Percentiles rank a stretch among this genome's conserved stretches.
Evolutionary conservation across 371 early-diverging fungal species (phyloP).

Genomic region (Mortierella sp.): DNA sequence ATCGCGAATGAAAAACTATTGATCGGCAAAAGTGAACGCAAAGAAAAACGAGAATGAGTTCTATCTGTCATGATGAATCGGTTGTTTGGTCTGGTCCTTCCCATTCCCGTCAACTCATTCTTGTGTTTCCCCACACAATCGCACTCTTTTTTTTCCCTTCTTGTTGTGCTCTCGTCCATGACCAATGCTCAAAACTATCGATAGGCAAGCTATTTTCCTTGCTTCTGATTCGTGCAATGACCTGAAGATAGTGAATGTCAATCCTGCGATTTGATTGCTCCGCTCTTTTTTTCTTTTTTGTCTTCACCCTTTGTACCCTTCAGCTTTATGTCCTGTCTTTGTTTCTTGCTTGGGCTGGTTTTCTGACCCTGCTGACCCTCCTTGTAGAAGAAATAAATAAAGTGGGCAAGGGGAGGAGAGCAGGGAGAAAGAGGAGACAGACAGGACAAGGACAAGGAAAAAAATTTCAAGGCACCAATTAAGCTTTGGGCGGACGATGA

Average conservation of each 20-base stretch:
- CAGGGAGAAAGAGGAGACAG: not conserved
- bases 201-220: not conserved
- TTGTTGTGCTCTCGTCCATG: slow-evolving; percentile 2
- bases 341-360: not conserved
- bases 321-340: not conserved
- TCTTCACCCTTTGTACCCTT: not conserved
- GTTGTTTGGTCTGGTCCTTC: not conserved
- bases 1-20: slow-evolving; percentile 90
- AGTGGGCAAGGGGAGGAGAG: not conserved
- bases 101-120: not conserved
- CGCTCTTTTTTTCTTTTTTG: not conserved
- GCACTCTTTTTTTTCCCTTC: not conserved
- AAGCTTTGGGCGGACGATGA: slow-evolving; percentile 8
- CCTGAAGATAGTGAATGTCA: not conserved
- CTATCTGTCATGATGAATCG: not conserved
- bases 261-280: slow-evolving; percentile 4
- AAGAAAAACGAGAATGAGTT: not conserved
- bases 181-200: not conserved
- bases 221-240: slow-evolving; percentile 1
- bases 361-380: slow-evolving; percentile 7
- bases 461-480: slow-evolving; percentile 7
- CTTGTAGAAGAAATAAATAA: not conserved
- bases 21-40: not conserved
- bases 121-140: not conserved
- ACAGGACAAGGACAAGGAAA: not conserved